A percentile compares a stretch with the other conserved stretches of the same genome.
Conservation (phyloP, 345 rosid species). For the Cardamine resedifolia region DNA sequence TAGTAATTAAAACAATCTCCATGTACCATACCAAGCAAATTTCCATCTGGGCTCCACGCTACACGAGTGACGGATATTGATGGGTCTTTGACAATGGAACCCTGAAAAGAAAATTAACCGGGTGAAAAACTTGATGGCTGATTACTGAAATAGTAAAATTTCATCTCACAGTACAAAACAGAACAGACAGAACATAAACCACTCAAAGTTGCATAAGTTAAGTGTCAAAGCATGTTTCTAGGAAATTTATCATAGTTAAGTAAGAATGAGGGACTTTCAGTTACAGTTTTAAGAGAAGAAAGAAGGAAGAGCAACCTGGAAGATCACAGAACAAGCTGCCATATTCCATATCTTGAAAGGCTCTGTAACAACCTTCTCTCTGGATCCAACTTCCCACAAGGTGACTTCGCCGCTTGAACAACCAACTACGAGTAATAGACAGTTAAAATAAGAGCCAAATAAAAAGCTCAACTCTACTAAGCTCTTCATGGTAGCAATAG, state of each 20-base stretch:
- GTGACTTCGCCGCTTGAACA: conserved; percentile 75
- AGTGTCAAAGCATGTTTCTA: conserved; percentile 7
- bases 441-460: conserved; percentile 12
- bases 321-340: conserved; percentile 48
- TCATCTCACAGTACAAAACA: conserved; percentile 5
- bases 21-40: conserved; percentile 50
- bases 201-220: neutral
- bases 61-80: conserved; percentile 58
- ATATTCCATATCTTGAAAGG: conserved; percentile 83
- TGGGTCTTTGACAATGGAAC: conserved; percentile 49
- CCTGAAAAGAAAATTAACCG: conserved; percentile 34
- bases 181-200: conserved; percentile 7
- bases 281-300: neutral
- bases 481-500: conserved; percentile 14
- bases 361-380: conserved; percentile 68
- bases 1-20: neutral
- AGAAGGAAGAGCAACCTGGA: conserved; percentile 55
- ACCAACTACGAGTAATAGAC: conserved; percentile 58
- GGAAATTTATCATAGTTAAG: neutral
- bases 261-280: neutral
- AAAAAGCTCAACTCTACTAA: conserved; percentile 7
- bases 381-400: conserved; percentile 77
- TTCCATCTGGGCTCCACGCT: conserved; percentile 80
- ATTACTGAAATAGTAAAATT: neutral
- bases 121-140: neutral